A percentile compares a stretch with the other conserved stretches of the same genome.
These are phyloP conservation scores for Paracorniculantispora psalliotae DNA, from an alignment of 2,329 filamentous ascomycete genomes.

Conservation along the genomic window DNA sequence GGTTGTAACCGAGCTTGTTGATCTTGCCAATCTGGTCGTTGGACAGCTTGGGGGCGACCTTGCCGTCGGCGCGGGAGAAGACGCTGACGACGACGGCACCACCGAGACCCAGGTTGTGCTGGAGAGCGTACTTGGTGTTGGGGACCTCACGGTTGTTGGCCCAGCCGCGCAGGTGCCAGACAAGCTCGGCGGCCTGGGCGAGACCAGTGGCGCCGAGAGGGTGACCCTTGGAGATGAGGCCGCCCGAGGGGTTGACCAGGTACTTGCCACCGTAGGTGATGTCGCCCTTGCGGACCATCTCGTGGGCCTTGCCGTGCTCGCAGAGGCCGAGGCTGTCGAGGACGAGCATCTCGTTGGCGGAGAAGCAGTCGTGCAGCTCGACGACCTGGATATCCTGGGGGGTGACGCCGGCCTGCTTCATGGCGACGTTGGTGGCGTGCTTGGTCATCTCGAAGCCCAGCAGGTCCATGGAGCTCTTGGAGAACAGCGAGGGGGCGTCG, in stretches of 20 bases:
- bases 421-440: conserved; percentile 63
- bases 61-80: conserved; percentile 78
- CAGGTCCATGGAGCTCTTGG: conserved; percentile 74
- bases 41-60: conserved; percentile 54
- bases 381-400: conserved; percentile 72
- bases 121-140: conserved; percentile 67
- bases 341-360: conserved; percentile 85
- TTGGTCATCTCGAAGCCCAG: conserved; percentile 84
- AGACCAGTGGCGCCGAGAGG: conserved; percentile 91
- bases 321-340: conserved; percentile 81
- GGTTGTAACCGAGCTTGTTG: conserved; percentile 81
- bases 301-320: conserved; percentile 79
- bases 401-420: conserved; percentile 66
- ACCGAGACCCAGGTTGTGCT: conserved; percentile 90
- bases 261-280: conserved; percentile 86
- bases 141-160: conserved; percentile 78
- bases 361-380: conserved; percentile 96
- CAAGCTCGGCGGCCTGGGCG: conserved; percentile 89
- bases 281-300: conserved; percentile 79
- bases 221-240: conserved; percentile 93
- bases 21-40: conserved; percentile 59
- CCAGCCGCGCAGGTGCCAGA: conserved; percentile 95
- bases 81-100: conserved; percentile 88
- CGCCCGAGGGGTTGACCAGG: conserved; percentile 89
- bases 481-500: conserved; percentile 76